Base-by-base conservation (phyloP, 1,284 basidiomycete genomes). In the Boletus chippewaensis region DNA sequence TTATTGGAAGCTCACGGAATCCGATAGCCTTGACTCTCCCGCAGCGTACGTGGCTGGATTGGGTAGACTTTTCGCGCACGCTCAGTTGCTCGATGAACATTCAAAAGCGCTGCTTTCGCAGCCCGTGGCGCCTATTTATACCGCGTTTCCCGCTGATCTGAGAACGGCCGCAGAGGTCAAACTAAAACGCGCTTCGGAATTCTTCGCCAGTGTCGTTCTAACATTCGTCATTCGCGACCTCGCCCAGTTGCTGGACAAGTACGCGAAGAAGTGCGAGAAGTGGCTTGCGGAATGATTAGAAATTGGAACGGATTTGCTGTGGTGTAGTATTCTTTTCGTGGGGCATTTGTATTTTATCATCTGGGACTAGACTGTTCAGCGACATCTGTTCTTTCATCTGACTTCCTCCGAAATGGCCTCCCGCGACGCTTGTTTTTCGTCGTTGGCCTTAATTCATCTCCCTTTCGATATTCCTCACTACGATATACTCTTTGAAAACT, bases 201-300 rank as follows among this genome's bases (percentile, higher is more conserved):
- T 98, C 69, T 92, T 96, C 58, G 87, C 87, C 6, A 86, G 79
- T 39, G 91, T 96, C 50, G 79, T 99, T 40, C 75, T 96, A 50
- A 90, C 90, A 9, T 96, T 96, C 68, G 90, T 98, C 56, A 80
- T 98, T 61, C 84, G 87, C 44, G 87, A 90, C 65, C 75, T 90
- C 57, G 84, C 86, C 45, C 83, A 83, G 60, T 74, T 97, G 51
- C 75, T 97, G 58, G 95, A 97, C 74, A 94, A 92, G 71, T 92
- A 90, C 66, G 87, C 84, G 58, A 91, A 91, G 76, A 88, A 88
- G 66, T 88, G 87, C 69, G 88, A 90, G 70, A 89, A 90, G 70
- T 89, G 87, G 86, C 75, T 91, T 39, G 86, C 81, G 36, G 88
- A 91, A 63, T 90, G 61, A 70, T 55, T 61, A 61, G 58, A 61